Conservation (phyloP, 164 flowering plant genomes). For the Chimonanthus salicifolius region DNA sequence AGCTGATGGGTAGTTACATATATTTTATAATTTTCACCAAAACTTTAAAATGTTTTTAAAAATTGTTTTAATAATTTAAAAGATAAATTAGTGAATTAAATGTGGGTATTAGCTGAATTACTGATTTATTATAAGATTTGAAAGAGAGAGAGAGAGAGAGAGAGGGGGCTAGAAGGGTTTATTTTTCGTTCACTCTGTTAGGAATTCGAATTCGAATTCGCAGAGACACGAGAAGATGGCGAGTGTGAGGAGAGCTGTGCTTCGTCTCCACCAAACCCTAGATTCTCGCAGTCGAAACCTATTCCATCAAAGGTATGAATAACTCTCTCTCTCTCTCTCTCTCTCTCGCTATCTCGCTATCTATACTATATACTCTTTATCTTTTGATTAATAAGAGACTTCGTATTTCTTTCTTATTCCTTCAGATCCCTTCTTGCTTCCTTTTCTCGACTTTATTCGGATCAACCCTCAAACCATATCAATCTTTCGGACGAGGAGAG, state of each 20-base stretch:
- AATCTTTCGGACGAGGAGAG: constrained; percentile 75
- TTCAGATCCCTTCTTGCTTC: constrained; percentile 18
- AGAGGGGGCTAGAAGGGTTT: too few relatives aligned
- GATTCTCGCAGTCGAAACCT: neutral
- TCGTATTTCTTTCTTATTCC: neutral
- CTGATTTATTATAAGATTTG: too few relatives aligned
- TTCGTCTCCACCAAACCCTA: constrained; percentile 13
- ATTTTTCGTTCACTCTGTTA: too few relatives aligned
- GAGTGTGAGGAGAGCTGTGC: constrained; percentile 16
- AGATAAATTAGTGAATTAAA: too few relatives aligned
- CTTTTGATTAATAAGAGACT: neutral
- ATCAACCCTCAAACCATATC: constrained; percentile 21
- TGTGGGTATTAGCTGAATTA: too few relatives aligned
- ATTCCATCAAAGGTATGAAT: neutral
- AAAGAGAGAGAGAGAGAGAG: too few relatives aligned
- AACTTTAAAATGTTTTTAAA: too few relatives aligned
- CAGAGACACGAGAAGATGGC: constrained; percentile 13
- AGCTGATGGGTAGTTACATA: too few relatives aligned
- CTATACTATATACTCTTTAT: neutral
- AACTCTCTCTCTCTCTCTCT: neutral
- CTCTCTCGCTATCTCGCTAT: neutral
- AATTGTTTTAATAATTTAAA: too few relatives aligned
- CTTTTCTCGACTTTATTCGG: constrained; percentile 21
- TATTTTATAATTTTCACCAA: too few relatives aligned
- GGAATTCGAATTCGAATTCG: neutral